Percentiles rank a stretch among this genome's conserved stretches.
Conservation (phyloP, 345 rosid species). For the Ceriops tagal region DNA sequence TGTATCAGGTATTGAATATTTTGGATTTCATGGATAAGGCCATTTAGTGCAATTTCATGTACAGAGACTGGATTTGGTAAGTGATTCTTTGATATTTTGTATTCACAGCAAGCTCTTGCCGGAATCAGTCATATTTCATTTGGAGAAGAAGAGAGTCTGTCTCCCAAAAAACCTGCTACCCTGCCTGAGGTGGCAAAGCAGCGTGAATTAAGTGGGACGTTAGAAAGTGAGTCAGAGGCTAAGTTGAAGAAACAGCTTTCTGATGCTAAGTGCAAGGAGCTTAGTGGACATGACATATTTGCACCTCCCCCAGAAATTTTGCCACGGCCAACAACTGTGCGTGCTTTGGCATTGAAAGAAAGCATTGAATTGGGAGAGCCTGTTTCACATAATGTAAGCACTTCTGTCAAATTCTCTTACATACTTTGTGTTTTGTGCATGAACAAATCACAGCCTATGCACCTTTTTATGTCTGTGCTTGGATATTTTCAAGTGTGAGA, state of each 20-base stretch:
- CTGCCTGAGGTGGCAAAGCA: conserved; percentile 89
- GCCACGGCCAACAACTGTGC: conserved; percentile 65
- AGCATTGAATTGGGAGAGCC: conserved; percentile 69
- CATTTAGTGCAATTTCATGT: too few relatives aligned
- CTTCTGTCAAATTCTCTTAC: conserved; percentile 31
- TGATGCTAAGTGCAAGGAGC: conserved; percentile 87
- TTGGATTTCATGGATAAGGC: background rate
- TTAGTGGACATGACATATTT: conserved; percentile 88
- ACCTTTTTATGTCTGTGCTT: background rate
- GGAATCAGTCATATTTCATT: conserved; percentile 95
- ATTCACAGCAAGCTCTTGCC: conserved; percentile 67
- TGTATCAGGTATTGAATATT: conserved; percentile 63
- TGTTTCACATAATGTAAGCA: conserved; percentile 33
- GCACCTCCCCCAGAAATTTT: conserved; percentile 94
- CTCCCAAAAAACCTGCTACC: conserved; percentile 69
- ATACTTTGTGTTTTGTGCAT: conserved; percentile 17
- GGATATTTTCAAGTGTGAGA: too few relatives aligned
- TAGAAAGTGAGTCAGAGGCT: conserved; percentile 58
- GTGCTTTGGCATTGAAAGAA: conserved; percentile 66
- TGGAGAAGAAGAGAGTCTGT: conserved; percentile 67
- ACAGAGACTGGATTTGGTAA: background rate
- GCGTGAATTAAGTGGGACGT: conserved; percentile 84
- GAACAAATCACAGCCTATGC: background rate
- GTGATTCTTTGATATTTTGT: conserved; percentile 5
- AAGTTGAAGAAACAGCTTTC: conserved; percentile 74